Conservation (phyloP, 2,329 filamentous ascomycete genomes). For the Fusarium setosum region DNA sequence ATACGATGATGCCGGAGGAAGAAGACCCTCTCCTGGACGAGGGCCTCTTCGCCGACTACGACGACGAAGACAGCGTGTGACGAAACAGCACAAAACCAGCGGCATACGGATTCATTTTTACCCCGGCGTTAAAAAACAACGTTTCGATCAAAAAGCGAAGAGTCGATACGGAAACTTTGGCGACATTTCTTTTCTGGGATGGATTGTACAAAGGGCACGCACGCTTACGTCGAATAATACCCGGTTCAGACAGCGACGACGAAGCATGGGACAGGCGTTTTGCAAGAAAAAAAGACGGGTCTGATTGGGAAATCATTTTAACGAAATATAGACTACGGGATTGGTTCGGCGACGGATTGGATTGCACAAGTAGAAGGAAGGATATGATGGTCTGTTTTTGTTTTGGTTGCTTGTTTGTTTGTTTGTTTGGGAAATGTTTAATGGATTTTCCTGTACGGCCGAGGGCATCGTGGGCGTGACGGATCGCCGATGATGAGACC, state of each 20-base stretch:
- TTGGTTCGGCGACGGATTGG: conserved; percentile 34
- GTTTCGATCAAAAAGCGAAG: conserved; percentile 32
- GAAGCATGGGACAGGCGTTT: conserved; percentile 38
- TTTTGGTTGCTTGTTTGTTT: too few species aligned
- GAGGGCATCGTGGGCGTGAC: conserved; percentile 11
- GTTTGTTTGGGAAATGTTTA: conserved; percentile 23
- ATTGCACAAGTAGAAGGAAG: conserved; percentile 28
- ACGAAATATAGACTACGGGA: conserved; percentile 38
- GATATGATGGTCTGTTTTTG: too few species aligned
- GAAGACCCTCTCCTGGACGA: conserved; percentile 52
- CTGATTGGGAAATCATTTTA: conserved; percentile 29
- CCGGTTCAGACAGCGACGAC: conserved; percentile 33
- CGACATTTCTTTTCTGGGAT: conserved; percentile 39
- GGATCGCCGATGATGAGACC: conserved; percentile 20
- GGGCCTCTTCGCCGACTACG: conserved; percentile 45
- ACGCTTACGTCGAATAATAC: conserved; percentile 33
- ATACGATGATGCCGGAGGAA: conserved; percentile 52
- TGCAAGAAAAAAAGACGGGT: conserved; percentile 33
- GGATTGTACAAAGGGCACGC: conserved; percentile 33
- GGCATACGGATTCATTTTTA: conserved; percentile 25
- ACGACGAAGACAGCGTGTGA: conserved; percentile 48
- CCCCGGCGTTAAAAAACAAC: conserved; percentile 34
- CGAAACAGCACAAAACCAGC: conserved; percentile 1
- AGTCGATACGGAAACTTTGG: conserved; percentile 35
- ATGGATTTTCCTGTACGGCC: conserved; percentile 31